Percentiles rank a stretch among this genome's conserved stretches.
Evolutionary conservation across 2,329 filamentous ascomycete species (phyloP).

Genomic region (Neophaeococcomyces mojaviensis): DNA sequence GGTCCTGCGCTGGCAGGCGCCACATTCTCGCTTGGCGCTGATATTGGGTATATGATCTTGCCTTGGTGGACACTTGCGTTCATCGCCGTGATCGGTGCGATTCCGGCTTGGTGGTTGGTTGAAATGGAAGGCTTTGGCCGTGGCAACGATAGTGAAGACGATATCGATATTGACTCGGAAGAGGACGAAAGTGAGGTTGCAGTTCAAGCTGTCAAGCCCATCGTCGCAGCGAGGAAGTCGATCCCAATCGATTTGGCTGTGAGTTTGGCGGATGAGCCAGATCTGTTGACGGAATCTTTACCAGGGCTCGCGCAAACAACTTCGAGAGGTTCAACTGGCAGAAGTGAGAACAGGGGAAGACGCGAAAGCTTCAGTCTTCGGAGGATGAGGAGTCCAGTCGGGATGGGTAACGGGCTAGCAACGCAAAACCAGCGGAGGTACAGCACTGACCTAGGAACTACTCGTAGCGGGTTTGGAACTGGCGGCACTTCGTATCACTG

Average conservation of each 20-base stretch:
- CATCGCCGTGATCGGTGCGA: conserved; percentile 56
- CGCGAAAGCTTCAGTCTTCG: conserved; percentile 12
- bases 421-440: conserved; percentile 19
- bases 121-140: conserved; percentile 62
- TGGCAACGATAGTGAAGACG: conserved; percentile 26
- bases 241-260: neutral
- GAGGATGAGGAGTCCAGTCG: conserved; percentile 23
- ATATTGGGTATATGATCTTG: conserved; percentile 65
- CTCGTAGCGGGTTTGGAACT: conserved; percentile 22
- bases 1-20: conserved; percentile 69
- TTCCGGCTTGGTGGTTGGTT: conserved; percentile 67
- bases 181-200: conserved; percentile 9
- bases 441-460: conserved; percentile 25
- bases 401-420: conserved; percentile 20
- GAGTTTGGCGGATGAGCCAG: conserved; percentile 3
- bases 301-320: conserved; percentile 8
- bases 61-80: conserved; percentile 73
- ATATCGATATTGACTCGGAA: conserved; percentile 16
- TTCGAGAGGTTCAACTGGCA: conserved; percentile 5
- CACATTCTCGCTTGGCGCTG: conserved; percentile 68
- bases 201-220: neutral
- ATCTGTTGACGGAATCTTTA: conserved; percentile 8
- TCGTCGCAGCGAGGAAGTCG: neutral
- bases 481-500: conserved; percentile 23
- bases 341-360: conserved; percentile 11